Evolutionary conservation across 1,284 basidiomycete species (phyloP).

Genomic region (Ganoderma lingzhi): DNA sequence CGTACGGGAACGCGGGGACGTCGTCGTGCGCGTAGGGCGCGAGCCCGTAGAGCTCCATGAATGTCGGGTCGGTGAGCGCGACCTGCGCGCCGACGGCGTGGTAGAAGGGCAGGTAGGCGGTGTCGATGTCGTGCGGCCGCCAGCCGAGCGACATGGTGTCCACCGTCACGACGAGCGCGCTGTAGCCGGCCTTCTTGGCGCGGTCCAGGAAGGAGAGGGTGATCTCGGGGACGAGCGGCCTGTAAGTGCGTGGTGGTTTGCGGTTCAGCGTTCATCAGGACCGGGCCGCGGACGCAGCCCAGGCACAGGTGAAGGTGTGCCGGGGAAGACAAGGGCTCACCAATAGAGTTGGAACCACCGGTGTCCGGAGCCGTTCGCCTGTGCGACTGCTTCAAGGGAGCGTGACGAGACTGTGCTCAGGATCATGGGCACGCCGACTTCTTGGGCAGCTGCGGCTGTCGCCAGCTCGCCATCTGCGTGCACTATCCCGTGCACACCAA

Average conservation of each 20-base stretch:
- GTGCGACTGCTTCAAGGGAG: slow-evolving; percentile 76
- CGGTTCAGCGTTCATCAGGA: background rate
- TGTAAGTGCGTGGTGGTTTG: background rate
- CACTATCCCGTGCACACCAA: slow-evolving; percentile 75
- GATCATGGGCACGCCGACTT: slow-evolving; percentile 68
- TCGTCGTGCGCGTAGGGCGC: slow-evolving; percentile 49
- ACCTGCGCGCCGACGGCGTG: slow-evolving; percentile 66
- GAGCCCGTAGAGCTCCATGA: slow-evolving; percentile 60
- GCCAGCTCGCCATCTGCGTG: slow-evolving; percentile 74
- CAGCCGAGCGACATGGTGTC: slow-evolving; percentile 72
- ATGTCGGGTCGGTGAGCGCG: slow-evolving; percentile 71
- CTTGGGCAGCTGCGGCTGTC: slow-evolving; percentile 35
- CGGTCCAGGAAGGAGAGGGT: background rate
- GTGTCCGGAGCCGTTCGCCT: slow-evolving; percentile 65
- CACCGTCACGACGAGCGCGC: slow-evolving; percentile 70
- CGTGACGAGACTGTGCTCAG: slow-evolving; percentile 76
- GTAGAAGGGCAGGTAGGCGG: slow-evolving; percentile 66
- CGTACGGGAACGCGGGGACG: slow-evolving; percentile 62
- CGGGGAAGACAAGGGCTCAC: slow-evolving; percentile 38
- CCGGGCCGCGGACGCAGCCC: background rate
- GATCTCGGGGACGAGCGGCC: background rate
- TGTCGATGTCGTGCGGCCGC: slow-evolving; percentile 70
- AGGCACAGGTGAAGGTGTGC: no score
- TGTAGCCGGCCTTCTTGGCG: slow-evolving; percentile 71
- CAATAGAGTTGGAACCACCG: slow-evolving; percentile 87